Evolutionary conservation across 257 asterid species (phyloP).

Genomic region (Knoxia roxburghii): DNA sequence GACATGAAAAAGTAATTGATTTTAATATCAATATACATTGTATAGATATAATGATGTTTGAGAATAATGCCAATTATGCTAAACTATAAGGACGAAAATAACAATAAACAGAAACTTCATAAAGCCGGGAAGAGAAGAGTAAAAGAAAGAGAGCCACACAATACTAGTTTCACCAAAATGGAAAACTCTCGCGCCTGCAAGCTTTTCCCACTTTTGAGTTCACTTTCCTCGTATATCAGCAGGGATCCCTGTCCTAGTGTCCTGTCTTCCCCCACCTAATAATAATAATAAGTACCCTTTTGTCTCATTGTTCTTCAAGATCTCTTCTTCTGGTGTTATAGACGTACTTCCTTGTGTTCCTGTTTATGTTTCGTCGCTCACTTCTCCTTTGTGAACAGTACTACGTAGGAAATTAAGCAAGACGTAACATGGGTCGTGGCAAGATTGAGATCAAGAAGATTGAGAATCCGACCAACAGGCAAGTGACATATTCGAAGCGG

Average conservation of each 20-base stretch:
- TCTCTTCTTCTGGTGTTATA: neutral
- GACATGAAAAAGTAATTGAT: no score
- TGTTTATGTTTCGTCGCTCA: no score
- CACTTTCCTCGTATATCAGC: conserved; percentile 27
- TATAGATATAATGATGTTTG: no score
- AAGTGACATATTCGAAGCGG: conserved; percentile 48
- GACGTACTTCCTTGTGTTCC: neutral
- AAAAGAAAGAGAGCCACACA: conserved; percentile 11
- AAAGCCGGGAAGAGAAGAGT: no score
- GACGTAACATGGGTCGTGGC: conserved; percentile 30
- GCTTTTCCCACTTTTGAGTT: conserved; percentile 18
- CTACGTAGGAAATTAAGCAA: neutral
- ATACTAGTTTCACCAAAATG: conserved; percentile 15
- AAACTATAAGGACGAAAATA: no score
- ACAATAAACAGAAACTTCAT: no score
- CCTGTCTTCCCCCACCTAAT: conserved; percentile 1
- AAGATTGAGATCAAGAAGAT: conserved; percentile 51
- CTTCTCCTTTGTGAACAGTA: neutral
- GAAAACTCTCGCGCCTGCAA: conserved; percentile 20
- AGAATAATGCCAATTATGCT: no score
- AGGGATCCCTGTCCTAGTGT: no score
- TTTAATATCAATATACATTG: no score
- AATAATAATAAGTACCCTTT: no score
- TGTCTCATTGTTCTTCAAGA: conserved; percentile 3
- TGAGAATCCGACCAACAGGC: conserved; percentile 43